Conservation (phyloP, 768 basidiomycete species). For the Panaeolus papilionaceus region DNA sequence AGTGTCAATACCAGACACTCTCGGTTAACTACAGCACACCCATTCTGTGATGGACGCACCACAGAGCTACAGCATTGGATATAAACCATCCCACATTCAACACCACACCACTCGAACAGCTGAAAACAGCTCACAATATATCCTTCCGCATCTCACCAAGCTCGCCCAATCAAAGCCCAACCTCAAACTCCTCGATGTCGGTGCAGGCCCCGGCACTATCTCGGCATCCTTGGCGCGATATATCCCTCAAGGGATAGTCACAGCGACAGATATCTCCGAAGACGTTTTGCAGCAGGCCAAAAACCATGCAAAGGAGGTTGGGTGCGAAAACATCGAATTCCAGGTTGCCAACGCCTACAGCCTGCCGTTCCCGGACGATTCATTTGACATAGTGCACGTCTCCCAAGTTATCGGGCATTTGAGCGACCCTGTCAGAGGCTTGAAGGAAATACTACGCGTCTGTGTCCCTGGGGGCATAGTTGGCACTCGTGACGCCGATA, state of each 20-base stretch:
- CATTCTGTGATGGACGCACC: neutral
- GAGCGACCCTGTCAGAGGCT: neutral
- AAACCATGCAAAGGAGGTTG: neutral
- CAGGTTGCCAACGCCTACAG: neutral
- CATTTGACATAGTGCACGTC: neutral
- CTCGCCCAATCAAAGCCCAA: neutral
- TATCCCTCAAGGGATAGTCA: neutral
- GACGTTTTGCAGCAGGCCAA: neutral
- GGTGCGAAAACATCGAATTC: neutral
- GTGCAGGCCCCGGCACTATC: neutral
- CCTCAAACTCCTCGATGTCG: neutral
- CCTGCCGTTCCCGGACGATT: neutral
- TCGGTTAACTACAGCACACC: too few species aligned
- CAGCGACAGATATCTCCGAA: neutral
- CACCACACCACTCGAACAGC: slow-evolving; percentile 14
- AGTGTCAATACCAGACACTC: too few species aligned
- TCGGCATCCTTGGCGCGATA: neutral
- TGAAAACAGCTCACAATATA: slow-evolving; percentile 15
- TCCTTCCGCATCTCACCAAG: slow-evolving; percentile 11
- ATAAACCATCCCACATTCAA: neutral
- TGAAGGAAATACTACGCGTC: neutral
- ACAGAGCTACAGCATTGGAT: neutral
- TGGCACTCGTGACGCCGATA: neutral
- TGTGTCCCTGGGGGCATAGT: neutral
- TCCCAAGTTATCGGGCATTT: neutral